Percentiles rank a stretch among this genome's conserved stretches.
phyloP scores from a whole-genome alignment of 176 grass and related monocot genomes.

The Urochloa ruziziensis region DNA sequence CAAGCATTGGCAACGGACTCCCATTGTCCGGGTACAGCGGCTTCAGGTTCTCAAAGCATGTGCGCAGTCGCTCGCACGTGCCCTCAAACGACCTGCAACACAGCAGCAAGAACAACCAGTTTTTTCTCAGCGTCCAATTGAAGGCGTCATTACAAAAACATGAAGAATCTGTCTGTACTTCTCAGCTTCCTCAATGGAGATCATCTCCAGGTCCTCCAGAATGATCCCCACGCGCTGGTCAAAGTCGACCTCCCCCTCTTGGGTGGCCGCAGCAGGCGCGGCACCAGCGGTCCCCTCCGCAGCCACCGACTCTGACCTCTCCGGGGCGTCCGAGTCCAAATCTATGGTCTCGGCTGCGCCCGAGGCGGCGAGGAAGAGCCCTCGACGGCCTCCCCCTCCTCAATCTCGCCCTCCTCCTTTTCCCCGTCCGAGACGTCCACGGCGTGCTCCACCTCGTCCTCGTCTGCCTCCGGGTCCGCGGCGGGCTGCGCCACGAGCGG shows the following conservation, averaged over 20 bases:
- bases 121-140: constrained; percentile 8
- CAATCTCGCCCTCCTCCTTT: constrained; percentile 85
- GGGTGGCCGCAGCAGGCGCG: not conserved
- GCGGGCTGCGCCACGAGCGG: constrained; percentile 46
- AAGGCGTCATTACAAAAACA: not conserved
- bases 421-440: constrained; percentile 51
- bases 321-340: constrained; percentile 48
- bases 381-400: constrained; percentile 58
- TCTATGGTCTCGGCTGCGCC: constrained; percentile 46
- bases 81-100: constrained; percentile 84
- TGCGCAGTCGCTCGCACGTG: constrained; percentile 53
- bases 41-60: constrained; percentile 78
- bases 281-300: not conserved
- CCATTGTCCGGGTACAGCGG: constrained; percentile 58
- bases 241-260: constrained; percentile 65
- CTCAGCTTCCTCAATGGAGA: constrained; percentile 90
- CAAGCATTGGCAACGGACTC: constrained; percentile 71
- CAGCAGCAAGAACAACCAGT: constrained; percentile 16
- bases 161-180: constrained; percentile 50
- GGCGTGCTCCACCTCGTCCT: constrained; percentile 54
- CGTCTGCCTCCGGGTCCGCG: constrained; percentile 13
- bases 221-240: constrained; percentile 74
- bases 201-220: constrained; percentile 86
- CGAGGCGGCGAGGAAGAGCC: not conserved
- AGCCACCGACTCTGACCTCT: constrained; percentile 46